phyloP scores from a whole-genome alignment of 1,284 basidiomycete species.

The Crucibulum parvulum region DNA sequence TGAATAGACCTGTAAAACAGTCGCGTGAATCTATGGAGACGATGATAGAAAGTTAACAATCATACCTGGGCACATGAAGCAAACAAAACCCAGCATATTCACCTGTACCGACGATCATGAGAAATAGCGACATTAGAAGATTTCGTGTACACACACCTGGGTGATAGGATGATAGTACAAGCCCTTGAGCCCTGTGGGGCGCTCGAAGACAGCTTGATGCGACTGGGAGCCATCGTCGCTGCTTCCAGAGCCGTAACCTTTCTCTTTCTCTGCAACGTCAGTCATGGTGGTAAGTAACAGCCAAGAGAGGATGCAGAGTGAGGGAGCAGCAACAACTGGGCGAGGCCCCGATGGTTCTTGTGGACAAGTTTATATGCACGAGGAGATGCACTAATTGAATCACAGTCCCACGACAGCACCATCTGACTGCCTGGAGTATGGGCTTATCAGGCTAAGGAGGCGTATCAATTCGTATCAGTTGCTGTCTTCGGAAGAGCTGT shows the following conservation, averaged over 20 bases:
- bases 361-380: no score
- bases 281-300: not conserved
- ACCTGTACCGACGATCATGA: conserved; percentile 38
- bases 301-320: no score
- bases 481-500: no score
- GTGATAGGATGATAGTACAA: conserved; percentile 56
- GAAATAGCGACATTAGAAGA: no score
- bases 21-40: not conserved
- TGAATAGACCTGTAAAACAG: conserved; percentile 50
- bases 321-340: no score
- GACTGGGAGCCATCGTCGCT: conserved; percentile 19
- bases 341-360: no score
- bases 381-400: no score
- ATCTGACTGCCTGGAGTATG: no score
- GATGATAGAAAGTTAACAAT: not conserved
- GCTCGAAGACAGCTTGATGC: conserved; percentile 14
- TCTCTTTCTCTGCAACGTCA: conserved; percentile 5
- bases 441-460: no score
- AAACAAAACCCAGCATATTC: conserved; percentile 69
- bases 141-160: conserved; percentile 38
- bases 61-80: conserved; percentile 69
- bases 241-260: conserved; percentile 9
- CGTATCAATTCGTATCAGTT: no score
- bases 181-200: conserved; percentile 25
- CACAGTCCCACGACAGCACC: no score